Base-by-base conservation (phyloP, 2,329 filamentous ascomycete species). In the Cadophora malorum region DNA sequence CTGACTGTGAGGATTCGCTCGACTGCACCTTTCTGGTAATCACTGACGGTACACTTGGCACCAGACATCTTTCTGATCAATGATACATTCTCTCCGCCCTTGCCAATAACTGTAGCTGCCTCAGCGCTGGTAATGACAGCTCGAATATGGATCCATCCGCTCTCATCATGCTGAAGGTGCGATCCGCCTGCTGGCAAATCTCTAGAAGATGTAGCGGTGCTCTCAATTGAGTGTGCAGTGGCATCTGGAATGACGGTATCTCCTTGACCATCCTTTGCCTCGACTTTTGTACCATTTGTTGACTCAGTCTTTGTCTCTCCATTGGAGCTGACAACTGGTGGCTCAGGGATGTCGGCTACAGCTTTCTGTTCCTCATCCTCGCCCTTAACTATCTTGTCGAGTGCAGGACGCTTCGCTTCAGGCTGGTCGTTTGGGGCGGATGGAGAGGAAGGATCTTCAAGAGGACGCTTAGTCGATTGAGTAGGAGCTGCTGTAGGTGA, bases 1-100 rank as follows among this genome's bases (percentile, higher is more conserved):
- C 95, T 98, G 70, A 99, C 96, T 38, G 96, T 99, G 77, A 99
- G 85, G 77, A 99, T 97, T 79, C 96, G 93, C 84, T 99, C 96
- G 41, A 98, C 94, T 65, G 96, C 96, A 73, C 96, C 96, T 78
- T 97, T 93, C 75, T 96, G 92, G 78, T 98, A 99, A 81, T 99
- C 96, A 83, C 94, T 97, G 75, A 99, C 96, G 59, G 96, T 99
- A 84, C 96, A 99, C 83, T 98, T 98, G 73, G 96, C 96, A 76
- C 94, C 94, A 63, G 96, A 97, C 82, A 97, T 86, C 79, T 93
- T 93, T 74, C 96, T 90, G 78, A 99, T 98, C 82, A 97, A 93
- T 74, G 94, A 97, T 59, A 99, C 96, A 78, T 99, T 99, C 84
- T 99, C 96, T 79, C 96, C 96, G 71, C 94, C 95, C 83, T 99